Percentiles rank a stretch among this genome's conserved stretches.
Evolutionary conservation across 768 basidiomycete species (phyloP).

Genomic region (Hygrophoropsis aurantiaca): DNA sequence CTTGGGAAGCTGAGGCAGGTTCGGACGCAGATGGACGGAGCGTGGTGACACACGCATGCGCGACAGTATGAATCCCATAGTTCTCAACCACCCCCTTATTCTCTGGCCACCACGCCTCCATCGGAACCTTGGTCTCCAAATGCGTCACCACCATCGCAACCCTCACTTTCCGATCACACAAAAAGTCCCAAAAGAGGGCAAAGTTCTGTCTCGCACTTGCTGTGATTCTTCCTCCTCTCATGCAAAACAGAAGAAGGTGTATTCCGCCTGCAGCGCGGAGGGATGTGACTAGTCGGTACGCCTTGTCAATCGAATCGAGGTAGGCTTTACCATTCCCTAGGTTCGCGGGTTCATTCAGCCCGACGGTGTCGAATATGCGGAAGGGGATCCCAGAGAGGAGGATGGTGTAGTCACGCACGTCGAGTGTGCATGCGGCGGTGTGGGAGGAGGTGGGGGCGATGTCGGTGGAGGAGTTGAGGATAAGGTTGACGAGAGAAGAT

Average conservation of each 20-base stretch:
- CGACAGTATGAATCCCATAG: constrained; percentile 25
- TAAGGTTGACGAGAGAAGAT: constrained; percentile 44
- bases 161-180: constrained; percentile 9
- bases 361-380: constrained; percentile 34
- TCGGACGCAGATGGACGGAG: constrained; percentile 17
- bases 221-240: constrained; percentile 6
- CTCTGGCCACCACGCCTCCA: constrained; percentile 30
- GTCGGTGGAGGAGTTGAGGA: constrained; percentile 25
- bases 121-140: constrained; percentile 16
- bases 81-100: constrained; percentile 23
- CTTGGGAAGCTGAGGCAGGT: too few relatives aligned
- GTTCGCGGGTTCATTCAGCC: constrained; percentile 25
- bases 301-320: constrained; percentile 29
- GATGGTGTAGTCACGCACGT: constrained; percentile 24
- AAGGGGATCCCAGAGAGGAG: constrained; percentile 16
- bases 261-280: constrained; percentile 35
- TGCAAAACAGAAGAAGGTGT: constrained; percentile 28
- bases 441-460: constrained; percentile 28
- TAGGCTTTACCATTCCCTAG: constrained; percentile 22
- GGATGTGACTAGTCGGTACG: constrained; percentile 31
- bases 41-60: constrained; percentile 34
- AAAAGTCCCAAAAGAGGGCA: not conserved
- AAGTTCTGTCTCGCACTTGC: constrained; percentile 1
- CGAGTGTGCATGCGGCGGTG: constrained; percentile 34
- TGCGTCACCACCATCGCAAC: constrained; percentile 14